Base-by-base conservation (phyloP, 768 basidiomycete genomes). In the Pholiota microspora region DNA sequence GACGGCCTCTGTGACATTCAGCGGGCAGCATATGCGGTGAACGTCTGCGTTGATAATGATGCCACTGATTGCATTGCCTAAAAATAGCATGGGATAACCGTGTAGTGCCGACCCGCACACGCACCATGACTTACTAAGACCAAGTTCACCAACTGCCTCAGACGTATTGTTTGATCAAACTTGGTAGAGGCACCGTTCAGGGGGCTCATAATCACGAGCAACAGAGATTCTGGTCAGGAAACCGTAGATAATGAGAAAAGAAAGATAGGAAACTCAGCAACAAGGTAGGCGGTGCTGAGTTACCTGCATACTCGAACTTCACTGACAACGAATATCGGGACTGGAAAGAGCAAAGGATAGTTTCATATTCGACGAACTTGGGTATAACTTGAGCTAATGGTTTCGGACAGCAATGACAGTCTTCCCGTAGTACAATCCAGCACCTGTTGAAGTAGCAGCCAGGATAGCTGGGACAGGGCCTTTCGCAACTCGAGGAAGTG, bases 381-480 rank as follows among this genome's bases (percentile, higher is more conserved):
- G n/a, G n/a, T 46, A 18, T 18, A 45, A 28, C 25, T 34, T 28
- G 27, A 40, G 31, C 46, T 61, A 64, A 62, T 67, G 60, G 60
- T 51, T 69, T 55, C 64, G 67, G 59, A 77, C 62, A 50, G 69
- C 71, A 63, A 81, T 81, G 53, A 83, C 62, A 0, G 77, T 82
- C 57, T 74, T 81, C 53, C 85, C 86, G 61, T 92, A 92, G 70
- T 92, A 92, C 38, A 76, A 57, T 4, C 83, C 85, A 7, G 86
- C 70, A 23, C 74, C 71, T 1, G 85, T 76, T 9, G 87, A 83
- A 4, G 87, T 83, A 18, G 80, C 67, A 8, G 88, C 77, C 29
- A 92, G 73, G 24, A 83, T 63, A 4, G 75, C 72, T 5, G 90
- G 90, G 0, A 93, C 78, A 1, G 91, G 90, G 2, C 88, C 89